Conservation (phyloP, 2,329 filamentous ascomycete genomes). For the Leptographium wingfieldii region DNA sequence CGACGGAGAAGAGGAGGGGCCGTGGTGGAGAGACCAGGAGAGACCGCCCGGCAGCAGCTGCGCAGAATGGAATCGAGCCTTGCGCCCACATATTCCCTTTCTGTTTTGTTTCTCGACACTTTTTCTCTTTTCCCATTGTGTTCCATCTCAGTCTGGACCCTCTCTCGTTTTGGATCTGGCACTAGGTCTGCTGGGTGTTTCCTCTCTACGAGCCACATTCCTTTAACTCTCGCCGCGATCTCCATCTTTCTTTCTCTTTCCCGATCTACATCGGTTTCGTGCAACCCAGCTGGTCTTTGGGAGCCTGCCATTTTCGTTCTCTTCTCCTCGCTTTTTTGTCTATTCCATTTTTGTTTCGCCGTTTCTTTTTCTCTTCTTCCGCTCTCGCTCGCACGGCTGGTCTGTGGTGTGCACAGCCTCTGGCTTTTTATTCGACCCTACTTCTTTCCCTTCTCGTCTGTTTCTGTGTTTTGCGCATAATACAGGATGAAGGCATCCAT, state of each 20-base stretch:
- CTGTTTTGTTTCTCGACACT: neutral
- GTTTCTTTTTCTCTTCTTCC: neutral
- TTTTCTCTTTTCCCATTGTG: neutral
- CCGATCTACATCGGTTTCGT: neutral
- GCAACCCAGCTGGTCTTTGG: neutral
- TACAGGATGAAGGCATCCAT: constrained; percentile 16
- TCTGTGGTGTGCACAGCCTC: constrained; percentile 4
- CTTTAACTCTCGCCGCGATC: constrained; percentile 4
- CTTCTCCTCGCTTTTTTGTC: neutral
- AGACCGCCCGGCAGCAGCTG: neutral
- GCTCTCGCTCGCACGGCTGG: constrained; percentile 7
- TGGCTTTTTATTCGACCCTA: neutral
- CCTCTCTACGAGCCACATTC: neutral
- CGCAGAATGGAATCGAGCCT: neutral
- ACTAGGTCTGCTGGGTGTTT: neutral
- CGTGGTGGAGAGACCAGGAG: neutral
- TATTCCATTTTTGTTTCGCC: neutral
- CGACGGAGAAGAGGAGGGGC: neutral
- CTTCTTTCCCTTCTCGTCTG: neutral
- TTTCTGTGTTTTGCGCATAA: neutral
- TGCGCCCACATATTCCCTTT: neutral
- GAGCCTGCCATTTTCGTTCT: neutral
- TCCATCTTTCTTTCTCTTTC: constrained; percentile 8
- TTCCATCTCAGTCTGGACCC: neutral
- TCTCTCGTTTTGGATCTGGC: neutral